Evolutionary conservation across 257 asterid species (phyloP).

Genomic region (Pogostemon cablin): DNA sequence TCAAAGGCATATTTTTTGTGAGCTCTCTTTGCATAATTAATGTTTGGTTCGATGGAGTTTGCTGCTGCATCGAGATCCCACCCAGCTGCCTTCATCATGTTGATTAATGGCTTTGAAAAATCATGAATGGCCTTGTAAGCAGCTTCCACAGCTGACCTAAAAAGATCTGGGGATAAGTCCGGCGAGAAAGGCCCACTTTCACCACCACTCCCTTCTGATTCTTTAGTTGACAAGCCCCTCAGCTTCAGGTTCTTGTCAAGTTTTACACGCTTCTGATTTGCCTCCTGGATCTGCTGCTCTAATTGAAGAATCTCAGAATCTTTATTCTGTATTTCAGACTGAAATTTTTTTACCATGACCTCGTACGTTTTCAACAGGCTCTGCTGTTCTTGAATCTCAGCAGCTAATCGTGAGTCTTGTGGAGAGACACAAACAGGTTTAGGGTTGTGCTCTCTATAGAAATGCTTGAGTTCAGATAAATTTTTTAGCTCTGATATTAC

Average conservation of each 20-base stretch:
- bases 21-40: constrained; percentile 83
- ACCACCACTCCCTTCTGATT: constrained; percentile 66
- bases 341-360: constrained; percentile 98
- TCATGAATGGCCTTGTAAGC: constrained; percentile 90
- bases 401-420: constrained; percentile 95
- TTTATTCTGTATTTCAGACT: constrained; percentile 97
- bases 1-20: constrained; percentile 98
- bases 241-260: constrained; percentile 96
- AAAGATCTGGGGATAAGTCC: constrained; percentile 77
- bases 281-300: constrained; percentile 94
- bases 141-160: constrained; percentile 74
- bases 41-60: constrained; percentile 76
- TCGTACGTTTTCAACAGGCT: constrained; percentile 89
- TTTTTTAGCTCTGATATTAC: constrained; percentile 92
- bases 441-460: constrained; percentile 94
- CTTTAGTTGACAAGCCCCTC: constrained; percentile 85
- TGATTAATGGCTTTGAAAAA: constrained; percentile 94
- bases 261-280: constrained; percentile 84
- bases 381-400: constrained; percentile 99
- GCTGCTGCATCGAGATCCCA: constrained; percentile 99
- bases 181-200: constrained; percentile 50
- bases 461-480: constrained; percentile 94
- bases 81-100: constrained; percentile 99
- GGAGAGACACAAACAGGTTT: constrained; percentile 90
- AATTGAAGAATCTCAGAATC: constrained; percentile 83